Evolutionary conservation across 2,329 filamentous ascomycete genomes (phyloP).

Genomic region (Alternaria novae-zelandiae): DNA sequence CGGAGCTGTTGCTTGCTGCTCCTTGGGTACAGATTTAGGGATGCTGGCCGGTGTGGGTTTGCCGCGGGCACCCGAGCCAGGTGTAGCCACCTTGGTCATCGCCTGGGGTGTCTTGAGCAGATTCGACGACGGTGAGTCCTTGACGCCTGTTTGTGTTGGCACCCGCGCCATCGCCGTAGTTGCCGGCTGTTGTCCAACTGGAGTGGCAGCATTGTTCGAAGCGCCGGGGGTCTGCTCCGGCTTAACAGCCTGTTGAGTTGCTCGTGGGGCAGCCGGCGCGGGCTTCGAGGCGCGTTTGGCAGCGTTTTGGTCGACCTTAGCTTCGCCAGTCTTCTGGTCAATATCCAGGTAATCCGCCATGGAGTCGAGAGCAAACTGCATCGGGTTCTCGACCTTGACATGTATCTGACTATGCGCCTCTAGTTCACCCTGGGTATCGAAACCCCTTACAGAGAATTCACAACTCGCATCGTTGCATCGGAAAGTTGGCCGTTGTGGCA

Average conservation of each 20-base stretch:
- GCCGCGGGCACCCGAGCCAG: slow-evolving; percentile 37
- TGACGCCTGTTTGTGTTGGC: slow-evolving; percentile 46
- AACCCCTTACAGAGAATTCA: slow-evolving; percentile 61
- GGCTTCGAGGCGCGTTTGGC: slow-evolving; percentile 31
- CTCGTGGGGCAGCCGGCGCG: slow-evolving; percentile 26
- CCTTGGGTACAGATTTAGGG: slow-evolving; percentile 35
- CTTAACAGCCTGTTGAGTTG: slow-evolving; percentile 36
- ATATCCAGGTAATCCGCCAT: slow-evolving; percentile 59
- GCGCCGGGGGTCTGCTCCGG: slow-evolving; percentile 43
- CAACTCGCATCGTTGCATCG: slow-evolving; percentile 61
- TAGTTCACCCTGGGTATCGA: slow-evolving; percentile 60
- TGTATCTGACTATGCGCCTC: slow-evolving; percentile 63
- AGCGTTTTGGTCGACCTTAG: slow-evolving; percentile 33
- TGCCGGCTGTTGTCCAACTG: slow-evolving; percentile 35
- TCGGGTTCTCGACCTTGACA: slow-evolving; percentile 60
- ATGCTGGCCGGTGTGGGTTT: slow-evolving; percentile 43
- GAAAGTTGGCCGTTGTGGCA: slow-evolving; percentile 55
- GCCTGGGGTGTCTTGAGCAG: slow-evolving; percentile 49
- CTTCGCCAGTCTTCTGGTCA: slow-evolving; percentile 52
- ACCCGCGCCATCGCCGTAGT: slow-evolving; percentile 48
- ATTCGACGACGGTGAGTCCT: slow-evolving; percentile 46
- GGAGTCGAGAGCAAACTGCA: slow-evolving; percentile 63
- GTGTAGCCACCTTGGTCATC: slow-evolving; percentile 42
- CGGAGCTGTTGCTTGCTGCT: slow-evolving; percentile 21
- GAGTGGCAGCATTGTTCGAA: slow-evolving; percentile 45